phyloP scores from a whole-genome alignment of 139 green algal genomes.

The Auxenochlorella protothecoides region DNA sequence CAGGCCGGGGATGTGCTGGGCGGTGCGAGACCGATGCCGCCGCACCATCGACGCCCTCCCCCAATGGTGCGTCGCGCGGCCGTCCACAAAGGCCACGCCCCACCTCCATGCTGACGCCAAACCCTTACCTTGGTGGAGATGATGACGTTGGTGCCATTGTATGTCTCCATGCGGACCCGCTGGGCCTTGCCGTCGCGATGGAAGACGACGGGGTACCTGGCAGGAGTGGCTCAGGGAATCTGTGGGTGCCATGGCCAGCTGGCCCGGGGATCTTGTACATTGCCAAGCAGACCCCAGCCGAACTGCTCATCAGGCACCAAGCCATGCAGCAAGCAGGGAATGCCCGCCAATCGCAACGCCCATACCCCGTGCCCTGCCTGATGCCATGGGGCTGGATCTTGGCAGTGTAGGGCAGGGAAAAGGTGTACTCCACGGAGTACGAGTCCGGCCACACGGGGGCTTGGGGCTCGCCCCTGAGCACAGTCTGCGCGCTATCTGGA shows the following conservation, averaged over 20 bases:
- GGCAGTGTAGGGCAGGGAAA: slow-evolving; percentile 18
- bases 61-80: too few species aligned
- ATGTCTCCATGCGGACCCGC: slow-evolving; percentile 9
- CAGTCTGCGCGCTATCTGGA: too few species aligned
- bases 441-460: slow-evolving; percentile 5
- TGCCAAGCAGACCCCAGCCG: not conserved
- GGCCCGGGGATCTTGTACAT: not conserved
- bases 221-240: not conserved
- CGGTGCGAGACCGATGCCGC: too few species aligned
- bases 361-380: not conserved
- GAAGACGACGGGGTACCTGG: slow-evolving; percentile 16
- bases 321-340: not conserved
- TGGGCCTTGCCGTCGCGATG: not conserved
- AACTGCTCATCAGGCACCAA: not conserved
- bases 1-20: not conserved
- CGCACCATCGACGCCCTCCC: too few species aligned
- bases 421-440: slow-evolving; percentile 15
- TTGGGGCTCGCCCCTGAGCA: too few species aligned
- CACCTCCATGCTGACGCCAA: not conserved
- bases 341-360: not conserved
- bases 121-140: slow-evolving; percentile 6
- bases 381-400: slow-evolving; percentile 10
- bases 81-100: too few species aligned
- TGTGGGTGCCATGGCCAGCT: not conserved
- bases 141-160: slow-evolving; percentile 13